phyloP scores from a whole-genome alignment of 2,329 filamentous ascomycete species.

The Paecilomyces dactylethromorphus region DNA sequence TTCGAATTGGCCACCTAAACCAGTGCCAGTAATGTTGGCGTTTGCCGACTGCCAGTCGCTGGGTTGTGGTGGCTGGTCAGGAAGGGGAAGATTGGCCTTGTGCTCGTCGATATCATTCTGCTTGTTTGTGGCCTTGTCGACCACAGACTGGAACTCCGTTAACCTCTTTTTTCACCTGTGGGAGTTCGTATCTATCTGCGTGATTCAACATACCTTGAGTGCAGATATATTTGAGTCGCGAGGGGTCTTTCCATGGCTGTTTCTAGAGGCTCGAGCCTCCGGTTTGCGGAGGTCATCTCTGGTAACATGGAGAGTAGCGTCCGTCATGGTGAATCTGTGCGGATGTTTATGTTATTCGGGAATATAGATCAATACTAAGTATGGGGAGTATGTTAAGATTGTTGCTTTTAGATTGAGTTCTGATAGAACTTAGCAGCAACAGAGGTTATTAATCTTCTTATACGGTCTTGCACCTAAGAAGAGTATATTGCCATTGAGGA shows the following conservation, averaged over 20 bases:
- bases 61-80: conserved; percentile 67
- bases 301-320: conserved; percentile 43
- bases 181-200: background rate
- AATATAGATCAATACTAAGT: background rate
- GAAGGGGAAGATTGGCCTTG: conserved; percentile 69
- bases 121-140: conserved; percentile 46
- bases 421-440: background rate
- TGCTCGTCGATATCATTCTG: conserved; percentile 59
- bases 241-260: conserved; percentile 36
- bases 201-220: conserved; percentile 36
- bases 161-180: background rate
- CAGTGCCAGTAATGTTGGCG: conserved; percentile 61
- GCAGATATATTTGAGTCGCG: conserved; percentile 38
- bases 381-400: background rate
- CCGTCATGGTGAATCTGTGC: conserved; percentile 19
- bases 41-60: conserved; percentile 74
- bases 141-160: conserved; percentile 23
- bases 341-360: background rate
- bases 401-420: background rate
- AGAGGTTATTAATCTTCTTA: background rate
- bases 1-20: conserved; percentile 53
- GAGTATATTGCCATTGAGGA: background rate
- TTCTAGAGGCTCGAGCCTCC: conserved; percentile 35
- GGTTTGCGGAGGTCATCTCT: conserved; percentile 44
- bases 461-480: background rate